Evolutionary conservation across 768 basidiomycete genomes (phyloP), one percentile per base, ranked within the genome.

Genomic region (Strobilomyces echinocephalus): DNA sequence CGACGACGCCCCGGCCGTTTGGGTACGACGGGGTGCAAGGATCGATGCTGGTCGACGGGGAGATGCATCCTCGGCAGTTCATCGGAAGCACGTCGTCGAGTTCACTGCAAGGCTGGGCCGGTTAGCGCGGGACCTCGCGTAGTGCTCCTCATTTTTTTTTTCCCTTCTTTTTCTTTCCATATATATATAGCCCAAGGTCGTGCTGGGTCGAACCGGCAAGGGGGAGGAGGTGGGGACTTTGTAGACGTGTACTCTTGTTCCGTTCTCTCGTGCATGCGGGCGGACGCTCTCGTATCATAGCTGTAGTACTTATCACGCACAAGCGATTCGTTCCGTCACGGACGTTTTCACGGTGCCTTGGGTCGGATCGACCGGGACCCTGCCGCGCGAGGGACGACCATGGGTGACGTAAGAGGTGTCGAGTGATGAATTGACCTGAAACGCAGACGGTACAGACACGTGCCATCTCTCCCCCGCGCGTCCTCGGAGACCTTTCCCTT

Each of bases 41-140:
- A 9, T 44, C 55, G 33, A 49, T 40, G 40, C 31, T 56, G 41
- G 44, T 50, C 39, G 50, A 59, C 46, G 54, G 53, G 11, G 33
- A 43, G 21, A 33, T 44, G 7, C 45, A 36, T 42, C 21, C 30
- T 14, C 53, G 6, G 20, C 28, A 46, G 50, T 63, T 67, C 38
- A 44, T 60, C 12, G 57, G 57, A 51, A 61, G 56, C 42, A 55
- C 45, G 11, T 60, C 63, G 14, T 66, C 65, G 44, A 66, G 65
- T 49, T 67, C 65, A 49, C 30, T 67, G 55, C 65, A 63, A 52
- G 66, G 66, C 5, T 67, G 66, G 66, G 66, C 66, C 49, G 66
- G 66, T 47, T 58, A 58, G 45, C 31, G 8, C 47, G 50, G 30
- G 46, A n/a, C 4, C 24, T 24, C 24, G 30, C 30, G 30, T 30